Base-by-base conservation (phyloP, 805 yeast species). In the Candida mattraensis region DNA sequence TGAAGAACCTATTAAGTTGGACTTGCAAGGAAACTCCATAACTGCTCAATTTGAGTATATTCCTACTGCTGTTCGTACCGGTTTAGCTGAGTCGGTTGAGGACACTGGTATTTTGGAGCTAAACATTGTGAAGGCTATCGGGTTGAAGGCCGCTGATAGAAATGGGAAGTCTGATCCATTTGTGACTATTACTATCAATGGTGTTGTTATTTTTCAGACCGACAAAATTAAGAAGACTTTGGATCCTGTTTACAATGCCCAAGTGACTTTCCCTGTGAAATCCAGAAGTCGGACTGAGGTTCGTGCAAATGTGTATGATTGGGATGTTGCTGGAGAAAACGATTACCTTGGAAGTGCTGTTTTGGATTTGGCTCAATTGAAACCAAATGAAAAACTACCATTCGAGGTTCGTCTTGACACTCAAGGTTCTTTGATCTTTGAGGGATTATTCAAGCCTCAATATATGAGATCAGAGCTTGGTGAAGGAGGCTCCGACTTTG, bases 121-220 rank as follows among this genome's bases (percentile, higher is more conserved):
- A 47, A 78, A 76, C 24, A 62, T 85, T 35, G 50, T 80, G 24
- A 68, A 75, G 30, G 93, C 79, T 19, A 67, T 67, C 17, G 60
- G 67, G 33, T 62, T 85, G 40, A 53, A 59, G 31, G 61, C 87
- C 6, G 83, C 77, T 30, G 93, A 85, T 56, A 63, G 75, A 35
- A 81, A 80, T 50, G 93, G 93, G 37, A 80, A 78, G 51, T 80
- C 91, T 3, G 94, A 85, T 64, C 94, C 94, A 37, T 76, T 67
- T 50, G 70, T 70, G 29, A 61, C 60, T 16, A 57, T 84, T n/a
- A 63, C 55, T 30, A 54, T 80, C 12, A 80, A 82, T 53, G 81
- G 76, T 6, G 52, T 65, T 26, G 68, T 73, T 45, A 59, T 78
- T 5, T 74, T 58, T 63, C 83, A 69, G 60, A 78, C 85, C 8